Base-by-base conservation (phyloP, 345 rosid species). In the Acer negundo region DNA sequence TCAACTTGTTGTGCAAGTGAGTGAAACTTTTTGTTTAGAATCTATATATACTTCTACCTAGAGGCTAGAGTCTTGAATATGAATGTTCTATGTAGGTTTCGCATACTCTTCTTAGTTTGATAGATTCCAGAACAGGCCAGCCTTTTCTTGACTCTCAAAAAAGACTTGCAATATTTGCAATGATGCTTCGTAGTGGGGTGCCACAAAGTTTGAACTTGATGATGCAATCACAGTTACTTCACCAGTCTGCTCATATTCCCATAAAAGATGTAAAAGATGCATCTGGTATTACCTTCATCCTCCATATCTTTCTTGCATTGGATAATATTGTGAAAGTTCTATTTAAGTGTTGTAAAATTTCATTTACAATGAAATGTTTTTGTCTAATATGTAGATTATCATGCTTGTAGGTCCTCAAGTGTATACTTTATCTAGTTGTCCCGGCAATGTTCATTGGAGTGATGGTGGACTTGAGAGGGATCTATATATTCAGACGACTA, bases 1-100 rank as follows among this genome's bases (percentile, higher is more conserved):
- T 85, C 98, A 96, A 84, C 75, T 96, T 68, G 99, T 92, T 87
- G 92, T 94, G 77, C 99, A 94, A 87, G 99, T 94, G 75, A 87
- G 98, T 84, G 59, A 71, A 75, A 62, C 69, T 47, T 84, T 35
- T 42, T 61, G 77, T 70, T 16, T 26, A 22, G 46, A 77, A 62
- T 55, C 22, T 40, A 49, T 65, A 35, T 70, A 44, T 83, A 19
- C 38, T 51, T 76, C 16, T 56, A 28, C 67, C 19, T 35, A 5
- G 38, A 35, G 38, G 38, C 6, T 69, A 53, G 65, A 46, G 46
- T 86, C 72, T 80, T 87, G 69, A 86, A 46, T 73, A 73, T 73
- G 69, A 22, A 69, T 85, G 70, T 53, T 83, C 63, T 70, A 23
- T 87, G 82, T 82, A 96, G 99, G 97, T 92, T 26, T 92, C 99